Percentiles rank a stretch among this genome's conserved stretches.
phyloP scores from a whole-genome alignment of 805 yeast genomes.

The Debaryomyces hansenii region DNA sequence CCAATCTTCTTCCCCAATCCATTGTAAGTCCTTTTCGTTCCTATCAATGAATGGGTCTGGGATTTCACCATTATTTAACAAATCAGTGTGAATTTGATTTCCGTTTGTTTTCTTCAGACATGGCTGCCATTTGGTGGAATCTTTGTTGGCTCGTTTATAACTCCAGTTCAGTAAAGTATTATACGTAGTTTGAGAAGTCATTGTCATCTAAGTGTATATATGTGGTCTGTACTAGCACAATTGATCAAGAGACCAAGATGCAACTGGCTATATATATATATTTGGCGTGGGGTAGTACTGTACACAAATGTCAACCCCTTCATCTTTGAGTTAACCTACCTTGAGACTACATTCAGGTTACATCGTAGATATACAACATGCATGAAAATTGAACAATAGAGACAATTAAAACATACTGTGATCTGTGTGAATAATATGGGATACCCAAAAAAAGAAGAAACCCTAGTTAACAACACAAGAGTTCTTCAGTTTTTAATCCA shows the following conservation, averaged over 20 bases:
- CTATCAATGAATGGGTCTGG: conserved; percentile 46
- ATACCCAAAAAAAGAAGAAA: no score
- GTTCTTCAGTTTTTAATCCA: no score
- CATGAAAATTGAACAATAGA: no score
- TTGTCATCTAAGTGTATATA: not conserved
- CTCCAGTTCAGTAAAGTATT: not conserved
- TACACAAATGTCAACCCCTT: not conserved
- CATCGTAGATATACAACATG: no score
- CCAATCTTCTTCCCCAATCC: conserved; percentile 54
- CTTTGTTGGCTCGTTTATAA: not conserved
- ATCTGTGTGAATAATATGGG: no score
- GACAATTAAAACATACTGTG: no score
- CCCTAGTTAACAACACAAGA: no score
- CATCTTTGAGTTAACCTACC: not conserved
- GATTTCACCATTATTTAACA: conserved; percentile 35
- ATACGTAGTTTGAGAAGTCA: not conserved
- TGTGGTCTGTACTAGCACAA: no score
- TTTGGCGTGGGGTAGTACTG: not conserved
- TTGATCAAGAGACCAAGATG: no score
- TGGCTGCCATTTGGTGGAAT: conserved; percentile 3
- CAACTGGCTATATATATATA: not conserved
- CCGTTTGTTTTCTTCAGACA: conserved; percentile 3
- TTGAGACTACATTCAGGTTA: no score
- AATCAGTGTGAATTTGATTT: conserved; percentile 42
- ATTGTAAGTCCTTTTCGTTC: conserved; percentile 47